A percentile compares a stretch with the other conserved stretches of the same genome.
phyloP scores from a whole-genome alignment of 169 alveolate species.

The Plasmodium ovale region DNA sequence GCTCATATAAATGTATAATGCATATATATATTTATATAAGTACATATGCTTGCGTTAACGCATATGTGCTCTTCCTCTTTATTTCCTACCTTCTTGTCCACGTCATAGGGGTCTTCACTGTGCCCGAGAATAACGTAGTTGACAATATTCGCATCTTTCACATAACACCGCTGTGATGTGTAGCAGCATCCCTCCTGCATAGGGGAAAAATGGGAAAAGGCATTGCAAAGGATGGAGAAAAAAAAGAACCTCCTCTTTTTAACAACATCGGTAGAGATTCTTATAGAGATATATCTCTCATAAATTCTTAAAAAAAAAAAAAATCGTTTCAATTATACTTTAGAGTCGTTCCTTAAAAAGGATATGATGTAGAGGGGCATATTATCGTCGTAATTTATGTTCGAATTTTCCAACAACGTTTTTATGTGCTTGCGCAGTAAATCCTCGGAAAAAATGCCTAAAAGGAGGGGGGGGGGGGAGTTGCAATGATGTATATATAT shows the following conservation, averaged over 20 bases:
- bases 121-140: constrained; percentile 19
- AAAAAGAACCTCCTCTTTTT: background rate
- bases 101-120: background rate
- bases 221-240: background rate
- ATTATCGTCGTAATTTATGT: constrained; percentile 18
- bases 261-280: background rate
- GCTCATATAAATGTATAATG: too few relatives aligned
- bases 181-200: constrained; percentile 64
- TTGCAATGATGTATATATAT: background rate
- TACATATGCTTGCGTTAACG: background rate
- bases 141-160: background rate
- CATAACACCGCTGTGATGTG: constrained; percentile 16
- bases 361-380: constrained; percentile 27
- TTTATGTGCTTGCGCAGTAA: constrained; percentile 14
- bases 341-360: constrained; percentile 21
- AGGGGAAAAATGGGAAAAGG: background rate
- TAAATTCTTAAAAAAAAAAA: too few relatives aligned
- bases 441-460: constrained; percentile 49
- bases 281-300: background rate
- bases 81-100: constrained; percentile 14
- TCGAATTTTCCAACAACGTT: background rate
- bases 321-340: too few relatives aligned
- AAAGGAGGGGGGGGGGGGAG: background rate
- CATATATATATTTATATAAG: background rate
- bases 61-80: too few relatives aligned